These are phyloP conservation scores for Triangularia verruculosa DNA, from an alignment of 2,329 filamentous ascomycete species.

Conservation along the genomic window DNA sequence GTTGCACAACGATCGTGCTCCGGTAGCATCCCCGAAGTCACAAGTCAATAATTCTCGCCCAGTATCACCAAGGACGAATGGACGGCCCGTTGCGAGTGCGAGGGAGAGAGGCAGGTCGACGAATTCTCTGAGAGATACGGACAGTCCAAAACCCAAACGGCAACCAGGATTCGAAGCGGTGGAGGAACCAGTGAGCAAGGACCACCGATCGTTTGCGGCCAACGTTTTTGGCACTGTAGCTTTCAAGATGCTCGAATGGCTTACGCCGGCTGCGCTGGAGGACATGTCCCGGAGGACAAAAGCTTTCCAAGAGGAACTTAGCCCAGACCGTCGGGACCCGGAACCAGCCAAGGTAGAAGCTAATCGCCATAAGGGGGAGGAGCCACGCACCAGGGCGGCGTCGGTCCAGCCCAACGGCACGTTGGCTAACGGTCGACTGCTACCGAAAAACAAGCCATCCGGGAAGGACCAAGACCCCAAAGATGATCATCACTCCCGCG, in stretches of 20 bases:
- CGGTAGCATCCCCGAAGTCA: conserved; percentile 17
- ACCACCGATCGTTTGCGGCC: conserved; percentile 59
- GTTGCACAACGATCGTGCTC: conserved; percentile 14
- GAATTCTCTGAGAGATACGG: conserved; percentile 5
- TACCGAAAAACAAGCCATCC: background rate
- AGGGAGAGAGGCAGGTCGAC: conserved; percentile 15
- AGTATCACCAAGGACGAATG: conserved; percentile 17
- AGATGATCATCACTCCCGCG: conserved; percentile 16
- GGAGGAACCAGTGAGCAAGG: conserved; percentile 50
- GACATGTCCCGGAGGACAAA: conserved; percentile 44
- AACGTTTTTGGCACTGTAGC: conserved; percentile 64
- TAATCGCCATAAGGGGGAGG: background rate
- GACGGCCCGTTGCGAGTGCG: background rate
- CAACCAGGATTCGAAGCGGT: conserved; percentile 37
- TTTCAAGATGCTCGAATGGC: conserved; percentile 69
- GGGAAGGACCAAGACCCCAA: conserved; percentile 14
- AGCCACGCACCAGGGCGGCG: background rate
- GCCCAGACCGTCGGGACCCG: background rate
- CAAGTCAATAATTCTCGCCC: conserved; percentile 19
- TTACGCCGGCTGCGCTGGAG: conserved; percentile 57
- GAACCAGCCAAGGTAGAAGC: background rate
- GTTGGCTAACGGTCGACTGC: background rate
- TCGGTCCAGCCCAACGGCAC: background rate
- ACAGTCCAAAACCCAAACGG: conserved; percentile 11
- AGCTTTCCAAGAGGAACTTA: conserved; percentile 29